Conservation (phyloP, 805 yeast genomes). For the Yarrowia bubula region DNA sequence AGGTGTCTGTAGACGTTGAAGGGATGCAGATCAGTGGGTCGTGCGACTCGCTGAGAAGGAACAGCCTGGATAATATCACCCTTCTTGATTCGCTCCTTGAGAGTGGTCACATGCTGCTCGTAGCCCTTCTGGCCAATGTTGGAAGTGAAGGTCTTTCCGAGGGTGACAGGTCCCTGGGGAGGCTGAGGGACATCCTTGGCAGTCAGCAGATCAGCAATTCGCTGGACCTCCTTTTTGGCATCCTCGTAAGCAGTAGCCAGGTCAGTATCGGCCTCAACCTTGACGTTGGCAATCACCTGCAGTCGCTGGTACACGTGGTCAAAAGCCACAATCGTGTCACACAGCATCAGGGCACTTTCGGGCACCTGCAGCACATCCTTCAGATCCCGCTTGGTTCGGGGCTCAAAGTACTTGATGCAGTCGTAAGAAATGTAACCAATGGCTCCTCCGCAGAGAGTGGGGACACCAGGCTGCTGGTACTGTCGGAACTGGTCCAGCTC, state of each 20-base stretch:
- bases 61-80: conserved; percentile 98
- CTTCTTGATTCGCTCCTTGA: conserved; percentile 76
- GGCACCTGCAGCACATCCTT: conserved; percentile 83
- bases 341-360: conserved; percentile 88
- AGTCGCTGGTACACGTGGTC: conserved; percentile 93
- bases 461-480: conserved; percentile 49
- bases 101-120: conserved; percentile 69
- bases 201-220: conserved; percentile 47
- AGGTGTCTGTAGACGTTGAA: conserved; percentile 93
- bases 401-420: conserved; percentile 95
- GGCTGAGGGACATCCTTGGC: conserved; percentile 49
- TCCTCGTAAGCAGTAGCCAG: conserved; percentile 54
- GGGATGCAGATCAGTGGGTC: conserved; percentile 94
- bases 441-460: conserved; percentile 94
- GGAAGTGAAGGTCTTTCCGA: conserved; percentile 58
- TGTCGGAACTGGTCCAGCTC: conserved; percentile 67
- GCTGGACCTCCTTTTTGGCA: conserved; percentile 55
- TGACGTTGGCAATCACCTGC: conserved; percentile 82
- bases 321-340: conserved; percentile 84
- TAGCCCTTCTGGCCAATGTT: conserved; percentile 94
- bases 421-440: conserved; percentile 95
- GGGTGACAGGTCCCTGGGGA: conserved; percentile 67
- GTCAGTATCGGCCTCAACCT: conserved; percentile 40
- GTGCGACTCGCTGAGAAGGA: conserved; percentile 93
- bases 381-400: conserved; percentile 70